A percentile compares a stretch with the other conserved stretches of the same genome.
These are phyloP conservation scores for Cadophora sp. DNA, from an alignment of 2,329 filamentous ascomycete genomes.

Conservation along the genomic window DNA sequence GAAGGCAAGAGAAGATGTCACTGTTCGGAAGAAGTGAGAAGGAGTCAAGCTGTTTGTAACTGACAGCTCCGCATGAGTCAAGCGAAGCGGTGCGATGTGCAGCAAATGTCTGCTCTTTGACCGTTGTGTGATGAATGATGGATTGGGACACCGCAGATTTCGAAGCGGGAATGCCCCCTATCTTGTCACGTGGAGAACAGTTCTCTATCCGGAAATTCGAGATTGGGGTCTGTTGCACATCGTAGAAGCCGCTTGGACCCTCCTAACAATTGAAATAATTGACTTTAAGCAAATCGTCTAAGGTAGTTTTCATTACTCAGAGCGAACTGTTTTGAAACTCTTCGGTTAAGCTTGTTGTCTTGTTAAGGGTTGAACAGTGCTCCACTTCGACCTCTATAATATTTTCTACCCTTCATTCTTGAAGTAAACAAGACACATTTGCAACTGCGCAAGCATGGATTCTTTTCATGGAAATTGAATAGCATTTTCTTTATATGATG, in stretches of 20 bases:
- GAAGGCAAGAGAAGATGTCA: neutral
- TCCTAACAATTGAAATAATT: too few relatives aligned
- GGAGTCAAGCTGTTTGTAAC: constrained; percentile 11
- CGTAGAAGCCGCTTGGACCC: neutral
- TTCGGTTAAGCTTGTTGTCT: neutral
- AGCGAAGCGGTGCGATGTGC: constrained; percentile 20
- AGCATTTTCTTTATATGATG: too few relatives aligned
- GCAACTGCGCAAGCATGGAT: too few relatives aligned
- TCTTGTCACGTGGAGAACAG: neutral
- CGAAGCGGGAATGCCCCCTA: neutral
- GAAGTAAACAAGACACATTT: too few relatives aligned
- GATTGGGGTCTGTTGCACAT: neutral
- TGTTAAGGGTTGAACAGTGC: too few relatives aligned
- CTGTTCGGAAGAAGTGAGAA: neutral
- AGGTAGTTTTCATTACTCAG: too few relatives aligned
- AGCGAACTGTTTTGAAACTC: too few relatives aligned
- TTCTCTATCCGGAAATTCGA: too few relatives aligned
- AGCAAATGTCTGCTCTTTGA: constrained; percentile 14
- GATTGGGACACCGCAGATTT: constrained; percentile 3
- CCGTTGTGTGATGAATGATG: neutral
- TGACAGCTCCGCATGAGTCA: constrained; percentile 14
- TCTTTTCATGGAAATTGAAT: too few relatives aligned
- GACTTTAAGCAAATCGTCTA: too few relatives aligned
- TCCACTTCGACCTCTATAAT: too few relatives aligned
- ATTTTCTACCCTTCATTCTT: too few relatives aligned